phyloP scores from a whole-genome alignment of 2,329 filamentous ascomycete genomes.

The Fusarium lyarnte region DNA sequence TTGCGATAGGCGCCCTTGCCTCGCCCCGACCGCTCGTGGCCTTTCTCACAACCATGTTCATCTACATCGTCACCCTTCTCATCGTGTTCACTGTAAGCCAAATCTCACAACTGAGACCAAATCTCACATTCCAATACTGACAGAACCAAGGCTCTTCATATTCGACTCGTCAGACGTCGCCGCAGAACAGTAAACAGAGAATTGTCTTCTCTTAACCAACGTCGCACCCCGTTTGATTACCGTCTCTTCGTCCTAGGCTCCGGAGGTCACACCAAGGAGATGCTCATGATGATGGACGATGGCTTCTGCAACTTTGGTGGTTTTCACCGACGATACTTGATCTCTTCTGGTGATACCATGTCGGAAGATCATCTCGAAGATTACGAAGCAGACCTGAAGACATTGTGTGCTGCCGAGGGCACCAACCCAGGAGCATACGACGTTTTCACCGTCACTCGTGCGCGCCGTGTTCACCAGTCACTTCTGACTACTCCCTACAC shows the following conservation, averaged over 20 bases:
- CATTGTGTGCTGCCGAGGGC: conserved; percentile 25
- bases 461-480: conserved; percentile 83
- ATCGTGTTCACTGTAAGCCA: conserved; percentile 47
- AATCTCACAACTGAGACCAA: not conserved
- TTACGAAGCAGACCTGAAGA: conserved; percentile 50
- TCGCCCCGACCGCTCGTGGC: conserved; percentile 9
- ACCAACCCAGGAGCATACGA: conserved; percentile 63
- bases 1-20: not conserved
- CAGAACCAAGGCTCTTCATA: conserved; percentile 43
- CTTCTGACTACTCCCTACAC: conserved; percentile 77
- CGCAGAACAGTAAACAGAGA: conserved; percentile 27
- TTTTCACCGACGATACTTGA: conserved; percentile 81
- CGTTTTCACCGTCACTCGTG: conserved; percentile 76
- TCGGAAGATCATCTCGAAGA: conserved; percentile 75
- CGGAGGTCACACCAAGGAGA: too few species aligned
- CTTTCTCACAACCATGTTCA: conserved; percentile 27
- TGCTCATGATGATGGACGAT: conserved; percentile 77
- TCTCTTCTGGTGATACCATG: conserved; percentile 77
- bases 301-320: conserved; percentile 60
- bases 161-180: conserved; percentile 41
- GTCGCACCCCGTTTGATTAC: too few species aligned
- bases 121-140: conserved; percentile 5
- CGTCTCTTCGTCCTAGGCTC: too few species aligned
- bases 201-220: not conserved
- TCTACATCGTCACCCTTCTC: conserved; percentile 34